Percentiles rank a stretch among this genome's conserved stretches.
phyloP scores from a whole-genome alignment of 768 basidiomycete genomes.

The Lactarius sanguifluus region DNA sequence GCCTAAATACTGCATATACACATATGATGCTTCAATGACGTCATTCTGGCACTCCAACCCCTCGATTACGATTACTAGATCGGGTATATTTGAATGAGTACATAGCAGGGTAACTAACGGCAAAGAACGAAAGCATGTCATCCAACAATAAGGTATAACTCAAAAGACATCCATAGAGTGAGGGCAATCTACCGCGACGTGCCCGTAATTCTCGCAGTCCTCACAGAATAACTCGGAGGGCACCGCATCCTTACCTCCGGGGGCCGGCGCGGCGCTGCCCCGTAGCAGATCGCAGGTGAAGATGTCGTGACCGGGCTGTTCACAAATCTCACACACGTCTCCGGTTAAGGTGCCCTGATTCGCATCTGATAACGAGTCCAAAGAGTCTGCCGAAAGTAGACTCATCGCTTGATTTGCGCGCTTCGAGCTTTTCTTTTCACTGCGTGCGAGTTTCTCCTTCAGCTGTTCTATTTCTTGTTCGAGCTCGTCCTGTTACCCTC shows the following conservation, averaged over 20 bases:
- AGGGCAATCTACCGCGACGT: constrained; percentile 74
- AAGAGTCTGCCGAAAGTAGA: constrained; percentile 28
- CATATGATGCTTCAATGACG: constrained; percentile 11
- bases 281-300: constrained; percentile 74
- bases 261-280: constrained; percentile 48
- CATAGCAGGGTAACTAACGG: constrained; percentile 1
- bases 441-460: constrained; percentile 64
- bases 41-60: not conserved
- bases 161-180: constrained; percentile 82
- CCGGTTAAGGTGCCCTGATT: constrained; percentile 31
- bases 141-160: constrained; percentile 20
- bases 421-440: constrained; percentile 58
- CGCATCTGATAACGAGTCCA: constrained; percentile 23
- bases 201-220: constrained; percentile 82
- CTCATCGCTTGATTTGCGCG: constrained; percentile 38
- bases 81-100: constrained; percentile 11
- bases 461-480: constrained; percentile 79
- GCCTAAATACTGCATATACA: not conserved
- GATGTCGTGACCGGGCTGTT: constrained; percentile 81
- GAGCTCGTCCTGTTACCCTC: constrained; percentile 66
- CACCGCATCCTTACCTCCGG: constrained; percentile 30
- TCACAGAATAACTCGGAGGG: constrained; percentile 55
- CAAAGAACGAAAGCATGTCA: constrained; percentile 11
- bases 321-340: constrained; percentile 82
- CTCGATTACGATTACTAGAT: constrained; percentile 9